A percentile compares a stretch with the other conserved stretches of the same genome.
These are phyloP conservation scores for Pythium pyrilobum DNA, from an alignment of 352 stramenopile genomes.

Conservation along the genomic window DNA sequence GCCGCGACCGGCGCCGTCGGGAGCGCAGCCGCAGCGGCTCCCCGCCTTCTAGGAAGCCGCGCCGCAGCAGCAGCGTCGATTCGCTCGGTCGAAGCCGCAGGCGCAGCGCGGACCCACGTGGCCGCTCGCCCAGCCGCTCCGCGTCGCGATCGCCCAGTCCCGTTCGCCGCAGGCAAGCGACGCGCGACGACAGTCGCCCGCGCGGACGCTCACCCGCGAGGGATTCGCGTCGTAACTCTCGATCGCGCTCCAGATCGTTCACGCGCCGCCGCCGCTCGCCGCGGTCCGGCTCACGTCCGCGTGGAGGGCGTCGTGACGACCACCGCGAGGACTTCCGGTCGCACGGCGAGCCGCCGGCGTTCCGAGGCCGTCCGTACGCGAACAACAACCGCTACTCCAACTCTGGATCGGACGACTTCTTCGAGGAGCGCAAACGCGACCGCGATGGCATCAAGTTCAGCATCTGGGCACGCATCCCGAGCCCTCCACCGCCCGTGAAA, in stretches of 20 bases:
- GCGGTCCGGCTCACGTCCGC: constrained; percentile 11
- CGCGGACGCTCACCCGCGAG: too few species aligned
- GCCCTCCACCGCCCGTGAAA: constrained; percentile 44
- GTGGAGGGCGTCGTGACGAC: constrained; percentile 8
- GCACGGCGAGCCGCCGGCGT: not conserved
- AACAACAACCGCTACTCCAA: constrained; percentile 22
- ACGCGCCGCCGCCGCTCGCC: not conserved
- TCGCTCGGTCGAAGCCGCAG: constrained; percentile 16
- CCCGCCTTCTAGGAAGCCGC: not conserved
- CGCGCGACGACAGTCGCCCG: too few species aligned
- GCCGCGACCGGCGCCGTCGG: constrained; percentile 4
- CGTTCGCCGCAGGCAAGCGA: not conserved
- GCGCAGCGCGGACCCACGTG: not conserved
- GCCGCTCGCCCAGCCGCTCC: constrained; percentile 4
- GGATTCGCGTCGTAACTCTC: too few species aligned
- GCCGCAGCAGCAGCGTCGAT: constrained; percentile 21
- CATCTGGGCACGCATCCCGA: constrained; percentile 74
- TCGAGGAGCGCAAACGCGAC: constrained; percentile 63
- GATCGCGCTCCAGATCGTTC: constrained; percentile 3
- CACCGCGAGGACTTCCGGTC: not conserved
- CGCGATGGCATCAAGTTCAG: constrained; percentile 55
- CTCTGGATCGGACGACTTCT: constrained; percentile 58
- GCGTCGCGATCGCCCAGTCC: not conserved
- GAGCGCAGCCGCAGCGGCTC: not conserved
- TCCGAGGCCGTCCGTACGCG: constrained; percentile 1